A percentile compares a stretch with the other conserved stretches of the same genome.
These are phyloP conservation scores for Wickerhamiella azyma DNA, from an alignment of 805 yeast genomes.

Conservation along the genomic window DNA sequence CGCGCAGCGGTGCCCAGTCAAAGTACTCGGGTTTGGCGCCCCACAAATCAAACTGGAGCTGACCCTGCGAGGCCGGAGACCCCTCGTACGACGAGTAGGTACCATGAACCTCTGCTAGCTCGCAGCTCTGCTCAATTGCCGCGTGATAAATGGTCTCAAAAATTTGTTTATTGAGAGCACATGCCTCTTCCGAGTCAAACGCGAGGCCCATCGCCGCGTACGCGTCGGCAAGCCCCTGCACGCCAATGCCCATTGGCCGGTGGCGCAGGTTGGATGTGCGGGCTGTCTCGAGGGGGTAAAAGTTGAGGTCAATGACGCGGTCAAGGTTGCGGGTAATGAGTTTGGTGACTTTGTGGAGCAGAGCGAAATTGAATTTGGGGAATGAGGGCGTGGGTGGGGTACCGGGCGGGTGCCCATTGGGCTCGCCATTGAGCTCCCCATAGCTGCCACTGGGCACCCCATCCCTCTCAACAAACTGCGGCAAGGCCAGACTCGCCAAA, in stretches of 20 bases:
- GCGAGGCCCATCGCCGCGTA: slow-evolving; percentile 63
- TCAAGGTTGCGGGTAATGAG: slow-evolving; percentile 64
- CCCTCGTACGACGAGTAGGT: slow-evolving; percentile 58
- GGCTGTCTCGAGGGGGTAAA: slow-evolving; percentile 68
- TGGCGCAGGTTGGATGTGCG: slow-evolving; percentile 54
- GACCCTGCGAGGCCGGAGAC: slow-evolving; percentile 76
- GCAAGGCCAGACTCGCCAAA: slow-evolving; percentile 80
- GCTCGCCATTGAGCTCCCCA: slow-evolving; percentile 12
- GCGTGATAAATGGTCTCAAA: slow-evolving; percentile 94
- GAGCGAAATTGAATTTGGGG: slow-evolving; percentile 45
- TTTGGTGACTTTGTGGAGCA: slow-evolving; percentile 59
- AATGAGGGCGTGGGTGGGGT: too few species aligned
- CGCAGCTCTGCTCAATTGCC: slow-evolving; percentile 70
- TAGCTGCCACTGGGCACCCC: slow-evolving; percentile 16
- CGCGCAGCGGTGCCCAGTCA: slow-evolving; percentile 67
- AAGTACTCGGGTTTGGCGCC: slow-evolving; percentile 41
- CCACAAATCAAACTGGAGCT: slow-evolving; percentile 81
- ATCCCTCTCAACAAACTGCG: slow-evolving; percentile 45
- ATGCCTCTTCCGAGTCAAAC: slow-evolving; percentile 68
- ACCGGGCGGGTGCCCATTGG: too few species aligned
- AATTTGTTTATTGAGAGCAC: slow-evolving; percentile 55
- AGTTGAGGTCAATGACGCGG: slow-evolving; percentile 65
- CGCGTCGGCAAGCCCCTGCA: slow-evolving; percentile 85
- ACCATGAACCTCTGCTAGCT: slow-evolving; percentile 58
- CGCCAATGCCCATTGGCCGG: slow-evolving; percentile 88